Percentiles rank a stretch among this genome's conserved stretches.
Evolutionary conservation across 768 basidiomycete species (phyloP).

Genomic region (Hirschioporus abietinus): DNA sequence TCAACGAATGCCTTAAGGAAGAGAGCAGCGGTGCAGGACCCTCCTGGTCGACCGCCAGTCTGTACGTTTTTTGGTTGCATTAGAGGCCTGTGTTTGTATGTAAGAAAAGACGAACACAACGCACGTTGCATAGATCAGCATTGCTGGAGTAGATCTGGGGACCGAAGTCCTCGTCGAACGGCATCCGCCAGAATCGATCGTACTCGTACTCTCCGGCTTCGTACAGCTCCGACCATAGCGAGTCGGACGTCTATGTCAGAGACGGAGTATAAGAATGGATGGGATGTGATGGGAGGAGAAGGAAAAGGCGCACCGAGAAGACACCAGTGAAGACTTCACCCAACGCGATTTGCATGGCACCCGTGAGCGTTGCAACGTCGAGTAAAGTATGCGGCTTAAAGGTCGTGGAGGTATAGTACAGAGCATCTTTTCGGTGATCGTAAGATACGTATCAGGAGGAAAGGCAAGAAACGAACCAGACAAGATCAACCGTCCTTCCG

Average conservation of each 20-base stretch:
- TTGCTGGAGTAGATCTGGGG: slow-evolving; percentile 73
- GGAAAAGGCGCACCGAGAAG: slow-evolving; percentile 52
- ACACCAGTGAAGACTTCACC: slow-evolving; percentile 77
- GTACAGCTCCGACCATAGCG: slow-evolving; percentile 66
- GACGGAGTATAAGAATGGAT: not conserved
- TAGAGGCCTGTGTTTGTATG: slow-evolving; percentile 4
- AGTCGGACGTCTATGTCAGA: slow-evolving; percentile 54
- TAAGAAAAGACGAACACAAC: slow-evolving; percentile 14
- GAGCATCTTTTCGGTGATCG: slow-evolving; percentile 47
- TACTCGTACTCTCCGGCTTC: slow-evolving; percentile 68
- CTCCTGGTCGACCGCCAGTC: slow-evolving; percentile 70
- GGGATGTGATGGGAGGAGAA: not conserved
- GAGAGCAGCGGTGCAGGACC: slow-evolving; percentile 75
- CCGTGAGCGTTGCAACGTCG: slow-evolving; percentile 85
- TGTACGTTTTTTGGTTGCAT: too few species aligned
- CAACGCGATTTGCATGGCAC: slow-evolving; percentile 66
- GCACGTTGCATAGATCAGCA: slow-evolving; percentile 76
- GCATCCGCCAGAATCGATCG: slow-evolving; percentile 89
- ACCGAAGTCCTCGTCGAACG: slow-evolving; percentile 75
- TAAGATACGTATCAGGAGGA: not conserved
- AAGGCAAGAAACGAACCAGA: slow-evolving; percentile 42
- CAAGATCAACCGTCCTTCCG: slow-evolving; percentile 73
- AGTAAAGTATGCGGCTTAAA: slow-evolving; percentile 80
- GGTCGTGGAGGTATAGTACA: slow-evolving; percentile 74
- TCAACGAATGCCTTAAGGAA: slow-evolving; percentile 83